A percentile compares a stretch with the other conserved stretches of the same genome.
These are phyloP conservation scores for Clarireedia hainanense DNA, from an alignment of 2,329 filamentous ascomycete species.

Conservation along the genomic window DNA sequence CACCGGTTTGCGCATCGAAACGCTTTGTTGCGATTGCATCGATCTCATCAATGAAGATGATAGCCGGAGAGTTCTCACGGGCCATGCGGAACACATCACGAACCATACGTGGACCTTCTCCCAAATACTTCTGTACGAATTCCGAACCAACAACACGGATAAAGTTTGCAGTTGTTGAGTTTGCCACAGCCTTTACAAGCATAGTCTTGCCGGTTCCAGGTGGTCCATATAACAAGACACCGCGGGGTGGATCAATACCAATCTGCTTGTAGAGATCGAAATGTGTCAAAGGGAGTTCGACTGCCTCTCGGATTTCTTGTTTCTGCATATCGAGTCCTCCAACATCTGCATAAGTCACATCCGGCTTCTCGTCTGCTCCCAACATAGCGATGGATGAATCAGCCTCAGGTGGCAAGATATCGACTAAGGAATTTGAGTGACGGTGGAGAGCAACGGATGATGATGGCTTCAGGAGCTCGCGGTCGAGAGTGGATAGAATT, in stretches of 20 bases:
- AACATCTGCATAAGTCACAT: slow-evolving; percentile 96
- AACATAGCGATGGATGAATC: slow-evolving; percentile 99
- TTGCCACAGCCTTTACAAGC: slow-evolving; percentile 96
- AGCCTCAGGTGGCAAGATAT: slow-evolving; percentile 96
- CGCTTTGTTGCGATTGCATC: slow-evolving; percentile 98
- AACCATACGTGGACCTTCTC: slow-evolving; percentile 97
- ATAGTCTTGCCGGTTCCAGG: slow-evolving; percentile 96
- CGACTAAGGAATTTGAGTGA: slow-evolving; percentile 96
- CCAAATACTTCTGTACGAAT: slow-evolving; percentile 97
- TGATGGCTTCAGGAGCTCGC: slow-evolving; percentile 94
- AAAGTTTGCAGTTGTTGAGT: slow-evolving; percentile 96
- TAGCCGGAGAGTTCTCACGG: slow-evolving; percentile 92
- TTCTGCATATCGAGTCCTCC: slow-evolving; percentile 99
- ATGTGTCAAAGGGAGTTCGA: slow-evolving; percentile 92
- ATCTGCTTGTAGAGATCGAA: slow-evolving; percentile 99
- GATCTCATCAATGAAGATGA: slow-evolving; percentile 99
- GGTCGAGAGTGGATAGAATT: slow-evolving; percentile 95
- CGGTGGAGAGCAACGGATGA: slow-evolving; percentile 96
- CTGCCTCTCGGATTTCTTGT: slow-evolving; percentile 96
- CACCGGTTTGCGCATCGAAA: slow-evolving; percentile 97
- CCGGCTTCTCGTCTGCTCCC: slow-evolving; percentile 91
- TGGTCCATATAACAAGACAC: slow-evolving; percentile 91
- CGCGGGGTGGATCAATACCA: slow-evolving; percentile 93
- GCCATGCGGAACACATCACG: slow-evolving; percentile 99
- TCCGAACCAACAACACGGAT: slow-evolving; percentile 97